Base-by-base conservation (phyloP, 139 green algal species). In the Haematococcus lacustris region DNA sequence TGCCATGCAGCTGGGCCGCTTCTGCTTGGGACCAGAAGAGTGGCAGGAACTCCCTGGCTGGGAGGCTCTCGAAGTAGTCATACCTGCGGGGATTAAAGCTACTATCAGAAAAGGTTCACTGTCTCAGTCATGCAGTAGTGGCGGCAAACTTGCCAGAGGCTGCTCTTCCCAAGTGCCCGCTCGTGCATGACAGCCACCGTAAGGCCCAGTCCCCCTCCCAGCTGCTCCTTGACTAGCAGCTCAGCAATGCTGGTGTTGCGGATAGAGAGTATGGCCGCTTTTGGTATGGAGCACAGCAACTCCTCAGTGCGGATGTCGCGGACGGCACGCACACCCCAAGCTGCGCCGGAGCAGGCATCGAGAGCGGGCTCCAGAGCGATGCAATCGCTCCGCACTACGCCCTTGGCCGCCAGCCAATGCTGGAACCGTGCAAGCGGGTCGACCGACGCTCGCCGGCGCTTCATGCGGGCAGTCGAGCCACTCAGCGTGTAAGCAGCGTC, bases 121-220 rank as follows among this genome's bases (percentile, higher is more conserved):
- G 9, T 13, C 26, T 30, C 57, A 65, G 26, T 25, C 23, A 65
- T 37, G 23, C 61, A 7, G 6, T 7, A 40, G 3, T 5, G 21
- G 32, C 32, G 25, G 32, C 5, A 17, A 68, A 41, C 33, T 5
- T 47, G 61, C 88, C 89, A 94, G 37, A 74, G 80, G 32, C 74
- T 86, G 0, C 51, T 17, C 0, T 51, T 9, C 0, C 82, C 84
- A 0, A 83, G 40, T 7, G 51, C 73, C 3, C 71, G 67, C 68
- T 96, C 91, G 38, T 89, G 84, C 83, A 90, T 83, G 9, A 89
- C 78, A 0, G 85, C 86, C n/a, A 93, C 75, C n/a, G 87, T 82
- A 38, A 96, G 80, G 1, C 81, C 91, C 61, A 94, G 77, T 3
- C 87, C 88, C 2, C 90, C 86, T 0, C 77, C 72, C 4, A 92